Evolutionary conservation across 2,329 filamentous ascomycete genomes (phyloP).

Genomic region (Cadophora sp.): DNA sequence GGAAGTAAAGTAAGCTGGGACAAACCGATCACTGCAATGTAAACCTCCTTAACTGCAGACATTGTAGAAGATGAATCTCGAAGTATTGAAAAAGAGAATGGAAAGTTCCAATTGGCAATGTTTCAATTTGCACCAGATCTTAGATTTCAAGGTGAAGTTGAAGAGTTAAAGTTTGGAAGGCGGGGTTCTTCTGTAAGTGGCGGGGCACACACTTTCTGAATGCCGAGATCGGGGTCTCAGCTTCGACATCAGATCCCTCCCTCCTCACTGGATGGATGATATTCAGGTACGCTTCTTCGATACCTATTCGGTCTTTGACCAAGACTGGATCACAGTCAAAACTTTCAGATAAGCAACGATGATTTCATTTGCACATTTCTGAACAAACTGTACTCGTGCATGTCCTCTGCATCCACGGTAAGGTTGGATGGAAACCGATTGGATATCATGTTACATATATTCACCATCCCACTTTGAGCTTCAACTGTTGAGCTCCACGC

Average conservation of each 20-base stretch:
- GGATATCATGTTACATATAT: background rate
- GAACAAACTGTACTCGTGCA: background rate
- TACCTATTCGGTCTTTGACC: background rate
- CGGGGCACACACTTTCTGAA: background rate
- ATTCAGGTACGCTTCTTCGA: background rate
- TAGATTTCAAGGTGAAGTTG: conserved; percentile 10
- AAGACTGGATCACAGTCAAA: background rate
- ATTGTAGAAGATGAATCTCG: conserved; percentile 30
- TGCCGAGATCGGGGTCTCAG: conserved; percentile 9
- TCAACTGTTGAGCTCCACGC: background rate
- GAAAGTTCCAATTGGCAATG: conserved; percentile 6
- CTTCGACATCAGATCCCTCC: background rate
- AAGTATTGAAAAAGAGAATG: background rate
- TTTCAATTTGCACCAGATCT: background rate
- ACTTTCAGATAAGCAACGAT: background rate
- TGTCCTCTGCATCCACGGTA: background rate
- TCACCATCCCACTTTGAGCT: conserved; percentile 10
- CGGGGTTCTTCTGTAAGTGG: background rate
- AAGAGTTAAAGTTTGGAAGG: conserved; percentile 4
- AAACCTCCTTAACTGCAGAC: conserved; percentile 47
- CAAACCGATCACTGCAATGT: conserved; percentile 54
- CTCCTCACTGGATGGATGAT: background rate
- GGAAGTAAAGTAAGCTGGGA: conserved; percentile 21
- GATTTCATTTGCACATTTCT: background rate
- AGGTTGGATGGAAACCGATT: background rate